Percentiles rank a stretch among this genome's conserved stretches.
These are phyloP conservation scores for Plasmodium inui DNA, from an alignment of 169 alveolate genomes.

Conservation along the genomic window DNA sequence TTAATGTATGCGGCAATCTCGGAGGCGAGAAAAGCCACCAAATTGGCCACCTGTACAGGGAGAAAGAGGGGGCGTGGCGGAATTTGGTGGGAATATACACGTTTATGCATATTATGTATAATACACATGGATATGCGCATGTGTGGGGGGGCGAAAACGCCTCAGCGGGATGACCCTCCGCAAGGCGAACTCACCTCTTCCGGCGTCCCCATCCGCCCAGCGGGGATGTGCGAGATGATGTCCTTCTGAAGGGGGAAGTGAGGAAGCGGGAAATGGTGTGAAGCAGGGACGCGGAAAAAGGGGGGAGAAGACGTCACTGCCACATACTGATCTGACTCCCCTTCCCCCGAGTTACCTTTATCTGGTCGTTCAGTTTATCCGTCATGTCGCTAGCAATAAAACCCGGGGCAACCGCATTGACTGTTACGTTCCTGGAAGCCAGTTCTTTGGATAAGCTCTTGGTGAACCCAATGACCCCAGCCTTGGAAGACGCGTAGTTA, in stretches of 20 bases:
- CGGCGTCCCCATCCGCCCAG: conserved; percentile 80
- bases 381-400: conserved; percentile 81
- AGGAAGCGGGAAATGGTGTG: background rate
- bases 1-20: conserved; percentile 80
- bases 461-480: conserved; percentile 91
- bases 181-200: conserved; percentile 70
- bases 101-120: background rate
- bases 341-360: conserved; percentile 63
- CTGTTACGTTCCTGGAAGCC: conserved; percentile 87
- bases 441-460: conserved; percentile 92
- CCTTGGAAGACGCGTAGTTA: conserved; percentile 92
- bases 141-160: background rate
- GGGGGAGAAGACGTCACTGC: background rate
- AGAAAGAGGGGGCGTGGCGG: background rate
- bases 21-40: conserved; percentile 81
- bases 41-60: conserved; percentile 76
- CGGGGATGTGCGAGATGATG: conserved; percentile 77
- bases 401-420: conserved; percentile 92
- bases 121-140: background rate
- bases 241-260: conserved; percentile 51
- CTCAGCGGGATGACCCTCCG: background rate
- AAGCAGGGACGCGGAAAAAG: background rate
- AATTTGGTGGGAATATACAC: background rate
- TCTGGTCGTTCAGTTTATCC: conserved; percentile 73
- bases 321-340: background rate